Evolutionary conservation across 495 filamentous ascomycete genomes (phyloP).

Genomic region (Annulohypoxylon maeteangense): DNA sequence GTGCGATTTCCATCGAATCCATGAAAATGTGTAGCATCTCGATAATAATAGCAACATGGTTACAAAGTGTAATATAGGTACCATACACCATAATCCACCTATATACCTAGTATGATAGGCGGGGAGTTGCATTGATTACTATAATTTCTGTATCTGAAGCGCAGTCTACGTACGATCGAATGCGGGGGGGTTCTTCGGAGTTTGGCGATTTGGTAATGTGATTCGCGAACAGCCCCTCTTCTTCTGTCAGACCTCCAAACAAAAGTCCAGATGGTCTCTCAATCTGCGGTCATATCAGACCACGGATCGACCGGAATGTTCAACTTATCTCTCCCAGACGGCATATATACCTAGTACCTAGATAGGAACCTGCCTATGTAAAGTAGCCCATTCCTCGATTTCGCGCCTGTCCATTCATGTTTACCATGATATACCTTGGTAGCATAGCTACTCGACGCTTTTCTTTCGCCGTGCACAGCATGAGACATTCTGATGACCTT

Average conservation of each 20-base stretch:
- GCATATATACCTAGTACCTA: not conserved
- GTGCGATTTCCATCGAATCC: not conserved
- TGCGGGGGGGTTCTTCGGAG: conserved; percentile 4
- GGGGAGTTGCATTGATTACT: not conserved
- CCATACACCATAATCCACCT: too few species aligned
- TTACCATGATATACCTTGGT: not conserved
- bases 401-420: not conserved
- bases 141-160: not conserved
- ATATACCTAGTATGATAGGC: not conserved
- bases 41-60: not conserved
- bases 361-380: too few species aligned
- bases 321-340: not conserved
- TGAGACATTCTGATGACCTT: not conserved
- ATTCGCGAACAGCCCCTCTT: not conserved
- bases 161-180: not conserved
- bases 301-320: conserved; percentile 25
- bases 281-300: not conserved
- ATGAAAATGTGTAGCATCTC: not conserved
- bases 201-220: conserved; percentile 6
- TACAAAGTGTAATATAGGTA: not conserved
- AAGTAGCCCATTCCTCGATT: too few species aligned
- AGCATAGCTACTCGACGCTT: not conserved
- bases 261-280: not conserved
- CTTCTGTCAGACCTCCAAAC: not conserved
- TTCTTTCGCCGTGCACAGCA: not conserved